These are phyloP conservation scores for Pseudogymnoascus sp. DNA, from an alignment of 2,329 filamentous ascomycete species.

Conservation along the genomic window DNA sequence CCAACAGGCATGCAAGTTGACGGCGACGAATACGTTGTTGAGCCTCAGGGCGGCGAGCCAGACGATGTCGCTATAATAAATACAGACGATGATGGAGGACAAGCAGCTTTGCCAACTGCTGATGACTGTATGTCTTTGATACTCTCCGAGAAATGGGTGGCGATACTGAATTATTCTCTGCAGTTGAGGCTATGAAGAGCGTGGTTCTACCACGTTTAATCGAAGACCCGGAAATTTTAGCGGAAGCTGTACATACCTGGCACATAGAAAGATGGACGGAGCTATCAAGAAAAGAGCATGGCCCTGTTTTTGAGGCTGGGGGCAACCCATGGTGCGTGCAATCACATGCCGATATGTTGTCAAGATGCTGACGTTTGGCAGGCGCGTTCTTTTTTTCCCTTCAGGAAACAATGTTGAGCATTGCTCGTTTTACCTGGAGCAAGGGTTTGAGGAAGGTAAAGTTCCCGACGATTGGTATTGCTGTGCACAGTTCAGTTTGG, in stretches of 20 bases:
- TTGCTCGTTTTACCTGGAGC: conserved; percentile 92
- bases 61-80: conserved; percentile 35
- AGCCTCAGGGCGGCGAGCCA: conserved; percentile 29
- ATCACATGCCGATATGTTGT: neutral
- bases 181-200: conserved; percentile 80
- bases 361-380: conserved; percentile 29
- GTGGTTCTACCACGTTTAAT: conserved; percentile 63
- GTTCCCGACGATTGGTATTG: conserved; percentile 92
- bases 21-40: conserved; percentile 25
- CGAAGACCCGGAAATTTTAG: conserved; percentile 72
- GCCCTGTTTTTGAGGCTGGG: conserved; percentile 78
- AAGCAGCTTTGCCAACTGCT: conserved; percentile 25
- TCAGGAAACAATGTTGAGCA: conserved; percentile 91
- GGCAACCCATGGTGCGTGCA: conserved; percentile 72
- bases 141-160: neutral
- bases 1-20: conserved; percentile 30
- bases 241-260: conserved; percentile 76
- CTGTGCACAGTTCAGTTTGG: conserved; percentile 90
- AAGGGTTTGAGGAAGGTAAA: conserved; percentile 70
- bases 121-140: conserved; percentile 31
- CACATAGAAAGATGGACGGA: conserved; percentile 75
- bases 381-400: conserved; percentile 92
- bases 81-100: conserved; percentile 28
- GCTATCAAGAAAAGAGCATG: conserved; percentile 73
- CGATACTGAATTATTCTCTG: conserved; percentile 14